phyloP scores from a whole-genome alignment of 371 early-diverging fungal species.

The Circinella umbellata region DNA sequence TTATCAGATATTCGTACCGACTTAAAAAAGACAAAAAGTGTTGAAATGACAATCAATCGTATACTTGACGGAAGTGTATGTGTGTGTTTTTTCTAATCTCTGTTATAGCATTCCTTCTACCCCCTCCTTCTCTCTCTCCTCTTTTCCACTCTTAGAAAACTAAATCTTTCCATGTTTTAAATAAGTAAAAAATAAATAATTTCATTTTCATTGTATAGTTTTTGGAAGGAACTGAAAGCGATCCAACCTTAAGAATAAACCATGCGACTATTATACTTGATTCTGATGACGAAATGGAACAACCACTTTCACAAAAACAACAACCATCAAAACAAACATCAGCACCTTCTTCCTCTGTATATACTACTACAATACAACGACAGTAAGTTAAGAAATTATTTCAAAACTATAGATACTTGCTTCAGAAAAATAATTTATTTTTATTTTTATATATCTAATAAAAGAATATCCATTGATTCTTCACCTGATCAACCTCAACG shows the following conservation, averaged over 20 bases:
- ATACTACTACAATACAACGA: background rate
- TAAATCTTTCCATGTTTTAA: too few relatives aligned
- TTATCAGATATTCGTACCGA: slow-evolving; percentile 46
- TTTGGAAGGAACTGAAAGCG: slow-evolving; percentile 39
- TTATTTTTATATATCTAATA: too few relatives aligned
- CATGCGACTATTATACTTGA: slow-evolving; percentile 20
- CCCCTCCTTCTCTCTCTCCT: background rate
- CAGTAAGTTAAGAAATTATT: background rate
- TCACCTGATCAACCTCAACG: background rate
- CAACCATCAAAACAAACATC: background rate
- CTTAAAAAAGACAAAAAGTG: slow-evolving; percentile 45
- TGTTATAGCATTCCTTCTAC: too few relatives aligned
- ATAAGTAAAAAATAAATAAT: too few relatives aligned
- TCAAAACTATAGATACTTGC: background rate
- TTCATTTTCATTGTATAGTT: slow-evolving; percentile 26
- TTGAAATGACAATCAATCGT: slow-evolving; percentile 57
- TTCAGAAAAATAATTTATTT: too few relatives aligned
- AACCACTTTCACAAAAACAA: background rate
- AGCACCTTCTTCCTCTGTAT: background rate
- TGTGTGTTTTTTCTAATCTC: background rate
- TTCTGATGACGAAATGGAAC: slow-evolving; percentile 21
- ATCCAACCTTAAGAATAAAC: slow-evolving; percentile 20
- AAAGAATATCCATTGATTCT: background rate
- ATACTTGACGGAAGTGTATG: slow-evolving; percentile 56
- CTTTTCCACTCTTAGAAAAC: too few relatives aligned